These are phyloP conservation scores for Oryza punctata DNA, from an alignment of 176 grass and related monocot genomes.

Conservation along the genomic window DNA sequence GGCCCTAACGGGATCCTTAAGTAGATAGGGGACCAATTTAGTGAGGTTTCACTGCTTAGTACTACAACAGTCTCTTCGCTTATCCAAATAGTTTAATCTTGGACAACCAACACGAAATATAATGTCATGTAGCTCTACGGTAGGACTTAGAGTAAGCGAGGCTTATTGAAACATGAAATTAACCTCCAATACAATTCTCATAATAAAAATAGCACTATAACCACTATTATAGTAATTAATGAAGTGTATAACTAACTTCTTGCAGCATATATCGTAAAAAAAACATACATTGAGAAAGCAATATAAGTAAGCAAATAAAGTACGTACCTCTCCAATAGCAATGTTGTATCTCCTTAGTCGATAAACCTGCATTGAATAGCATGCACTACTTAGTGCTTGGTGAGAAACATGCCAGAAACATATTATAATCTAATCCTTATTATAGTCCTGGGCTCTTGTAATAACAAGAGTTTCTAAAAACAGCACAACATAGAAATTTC, in stretches of 20 bases:
- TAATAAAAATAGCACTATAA: not conserved
- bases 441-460: not conserved
- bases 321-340: conserved; percentile 76
- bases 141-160: not conserved
- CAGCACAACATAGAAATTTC: not conserved
- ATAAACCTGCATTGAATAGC: conserved; percentile 43
- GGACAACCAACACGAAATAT: not conserved
- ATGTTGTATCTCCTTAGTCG: conserved; percentile 64
- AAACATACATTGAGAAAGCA: not conserved
- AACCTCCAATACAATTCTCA: not conserved
- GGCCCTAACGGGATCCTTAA: not conserved
- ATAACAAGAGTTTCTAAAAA: not conserved
- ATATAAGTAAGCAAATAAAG: not conserved
- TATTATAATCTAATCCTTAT: not conserved
- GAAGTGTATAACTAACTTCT: not conserved
- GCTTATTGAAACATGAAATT: not conserved
- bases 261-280: conserved; percentile 17
- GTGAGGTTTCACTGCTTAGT: not conserved
- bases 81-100: not conserved
- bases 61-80: not conserved
- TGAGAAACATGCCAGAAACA: not conserved
- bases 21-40: not conserved
- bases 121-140: not conserved
- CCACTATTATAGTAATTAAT: conserved; percentile 23
- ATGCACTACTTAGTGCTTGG: conserved; percentile 30